These are phyloP conservation scores for Pythium chondricola DNA, from an alignment of 352 stramenopile genomes.

Conservation along the genomic window DNA sequence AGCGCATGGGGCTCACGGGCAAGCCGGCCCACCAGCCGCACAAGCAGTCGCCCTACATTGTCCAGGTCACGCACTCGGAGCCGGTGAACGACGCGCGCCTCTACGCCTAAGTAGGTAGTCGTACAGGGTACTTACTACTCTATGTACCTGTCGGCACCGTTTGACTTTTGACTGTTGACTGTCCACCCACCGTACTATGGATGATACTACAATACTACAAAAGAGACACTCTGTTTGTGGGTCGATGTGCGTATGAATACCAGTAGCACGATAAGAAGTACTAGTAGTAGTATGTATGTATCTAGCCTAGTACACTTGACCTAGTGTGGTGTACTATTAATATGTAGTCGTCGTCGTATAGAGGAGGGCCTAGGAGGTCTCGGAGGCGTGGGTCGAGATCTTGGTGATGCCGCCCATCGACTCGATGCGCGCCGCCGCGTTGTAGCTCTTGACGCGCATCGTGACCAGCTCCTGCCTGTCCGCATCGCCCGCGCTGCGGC, in stretches of 20 bases:
- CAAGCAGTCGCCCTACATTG: slow-evolving; percentile 75
- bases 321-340: no score
- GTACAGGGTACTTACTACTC: not conserved
- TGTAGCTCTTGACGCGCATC: slow-evolving; percentile 23
- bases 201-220: no score
- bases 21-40: slow-evolving; percentile 93
- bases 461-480: slow-evolving; percentile 23
- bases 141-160: no score
- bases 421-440: slow-evolving; percentile 8
- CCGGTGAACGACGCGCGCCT: slow-evolving; percentile 36
- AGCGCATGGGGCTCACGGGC: slow-evolving; percentile 91
- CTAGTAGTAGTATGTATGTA: no score
- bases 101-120: slow-evolving; percentile 54
- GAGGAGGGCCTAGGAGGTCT: not conserved
- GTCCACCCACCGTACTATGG: no score
- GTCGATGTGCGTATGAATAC: no score
- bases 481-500: not conserved
- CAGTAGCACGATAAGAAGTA: no score
- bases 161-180: no score
- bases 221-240: no score
- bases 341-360: not conserved
- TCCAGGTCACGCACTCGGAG: slow-evolving; percentile 72
- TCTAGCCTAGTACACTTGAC: no score
- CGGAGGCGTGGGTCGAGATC: not conserved
- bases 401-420: not conserved